phyloP scores from a whole-genome alignment of 441 rosid genomes.

The Croton setiger region DNA sequence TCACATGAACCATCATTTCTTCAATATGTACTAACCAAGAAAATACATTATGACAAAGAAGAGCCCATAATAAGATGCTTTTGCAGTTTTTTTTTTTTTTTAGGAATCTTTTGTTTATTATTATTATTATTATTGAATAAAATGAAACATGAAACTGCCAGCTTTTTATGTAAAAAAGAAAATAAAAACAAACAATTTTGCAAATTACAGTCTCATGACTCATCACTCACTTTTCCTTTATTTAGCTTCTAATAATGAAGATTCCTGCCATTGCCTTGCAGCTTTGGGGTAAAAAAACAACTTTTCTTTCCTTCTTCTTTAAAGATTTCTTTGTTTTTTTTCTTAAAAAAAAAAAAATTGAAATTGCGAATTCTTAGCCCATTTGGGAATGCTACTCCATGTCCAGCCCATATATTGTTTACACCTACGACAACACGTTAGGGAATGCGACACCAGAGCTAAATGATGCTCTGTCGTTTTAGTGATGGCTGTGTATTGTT shows the following conservation, averaged over 20 bases:
- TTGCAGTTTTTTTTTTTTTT: not conserved
- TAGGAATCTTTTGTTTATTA: not conserved
- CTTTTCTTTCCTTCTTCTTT: too few relatives aligned
- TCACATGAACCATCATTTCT: slow-evolving; percentile 14
- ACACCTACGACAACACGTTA: too few relatives aligned
- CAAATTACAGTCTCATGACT: not conserved
- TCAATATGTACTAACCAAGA: not conserved
- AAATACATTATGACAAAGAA: not conserved
- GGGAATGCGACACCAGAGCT: too few relatives aligned
- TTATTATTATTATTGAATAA: not conserved
- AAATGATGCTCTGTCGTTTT: too few relatives aligned
- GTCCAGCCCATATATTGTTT: too few relatives aligned
- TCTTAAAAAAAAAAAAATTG: too few relatives aligned
- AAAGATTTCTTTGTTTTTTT: not conserved
- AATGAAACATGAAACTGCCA: not conserved
- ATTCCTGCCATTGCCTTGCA: not conserved
- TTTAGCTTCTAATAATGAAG: not conserved
- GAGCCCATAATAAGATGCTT: not conserved
- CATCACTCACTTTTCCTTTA: not conserved
- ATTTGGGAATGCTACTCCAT: too few relatives aligned
- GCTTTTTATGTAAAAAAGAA: not conserved
- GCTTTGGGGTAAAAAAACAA: not conserved
- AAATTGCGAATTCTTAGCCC: too few relatives aligned
- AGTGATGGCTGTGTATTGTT: too few relatives aligned
- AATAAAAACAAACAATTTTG: not conserved